Evolutionary conservation across 305 asterid species (phyloP), one percentile per base, ranked within the genome.

Genomic region (Fraxinus baroniana): DNA sequence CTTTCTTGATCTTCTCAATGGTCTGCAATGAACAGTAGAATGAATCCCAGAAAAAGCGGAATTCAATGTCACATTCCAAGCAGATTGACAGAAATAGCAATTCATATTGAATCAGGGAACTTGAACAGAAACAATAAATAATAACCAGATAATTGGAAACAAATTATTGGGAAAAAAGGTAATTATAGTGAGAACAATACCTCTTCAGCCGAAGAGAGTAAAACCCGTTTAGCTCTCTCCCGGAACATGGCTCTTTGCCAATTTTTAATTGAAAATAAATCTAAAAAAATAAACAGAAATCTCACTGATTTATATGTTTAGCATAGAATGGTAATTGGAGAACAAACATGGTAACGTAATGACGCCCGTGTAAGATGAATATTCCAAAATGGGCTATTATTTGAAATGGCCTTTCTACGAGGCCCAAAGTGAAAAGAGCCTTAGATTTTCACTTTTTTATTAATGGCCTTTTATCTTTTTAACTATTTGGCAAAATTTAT

Each of bases 1-100:
- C 90, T 82, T 90, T 92, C 87, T 89, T 93, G 39, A 94, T 84
- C 93, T 95, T 95, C 79, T 83, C 97, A 80, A 92, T 89, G 84
- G 74, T 94, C 99, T 95, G 91, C 85, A 87, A 83, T 79, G 35
- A 32, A 74, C 37, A 52, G 73, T 32, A 32, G 13, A 5, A 79
- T 7, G 79, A 71, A 77, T 9, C 13, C 22, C 75, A 70, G 75
- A 70, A 72, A 41, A 76, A 18, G 60, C 77, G 8, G 12, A 55
- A 57, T 36, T 26, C 60, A 52, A 80, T 68, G 20, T 68, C 39
- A 13, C 74, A 26, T 73, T 2, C 71, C 10, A 71, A 49, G 79
- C 26, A 6, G 71, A 85, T 46, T 24, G 30, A 33, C 24, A 37
- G 78, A 9, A 60, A 26, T 76, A 41, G 37, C 62, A 81, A 44